Conservation (phyloP, 495 filamentous ascomycete species). For the Annulohypoxylon nitens region DNA sequence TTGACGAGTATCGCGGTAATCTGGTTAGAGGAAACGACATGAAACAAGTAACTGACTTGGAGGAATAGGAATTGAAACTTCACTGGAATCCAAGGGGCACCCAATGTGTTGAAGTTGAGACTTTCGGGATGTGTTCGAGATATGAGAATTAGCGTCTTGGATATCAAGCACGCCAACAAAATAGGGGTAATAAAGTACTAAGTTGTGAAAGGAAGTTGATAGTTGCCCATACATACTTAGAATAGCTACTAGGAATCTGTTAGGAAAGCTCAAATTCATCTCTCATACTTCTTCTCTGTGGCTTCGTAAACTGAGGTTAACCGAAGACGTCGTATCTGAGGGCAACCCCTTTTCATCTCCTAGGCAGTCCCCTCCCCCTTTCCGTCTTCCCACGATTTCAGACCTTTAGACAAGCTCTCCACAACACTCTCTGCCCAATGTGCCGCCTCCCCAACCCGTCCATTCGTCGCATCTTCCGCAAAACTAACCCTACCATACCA, state of each 20-base stretch:
- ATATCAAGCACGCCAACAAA: neutral
- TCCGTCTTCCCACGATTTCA: slow-evolving; percentile 24
- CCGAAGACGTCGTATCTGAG: neutral
- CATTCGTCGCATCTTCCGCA: slow-evolving; percentile 67
- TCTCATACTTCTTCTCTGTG: neutral
- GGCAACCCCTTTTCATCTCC: neutral
- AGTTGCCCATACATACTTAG: neutral
- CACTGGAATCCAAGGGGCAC: neutral
- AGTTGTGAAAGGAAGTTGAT: neutral
- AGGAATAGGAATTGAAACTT: neutral
- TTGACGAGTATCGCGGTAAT: neutral
- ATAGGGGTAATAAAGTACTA: neutral
- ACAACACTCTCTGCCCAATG: slow-evolving; percentile 56
- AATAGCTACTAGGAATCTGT: neutral
- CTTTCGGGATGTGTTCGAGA: neutral
- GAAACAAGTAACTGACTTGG: neutral
- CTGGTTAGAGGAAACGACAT: neutral
- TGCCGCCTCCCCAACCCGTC: slow-evolving; percentile 48
- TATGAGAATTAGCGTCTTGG: neutral
- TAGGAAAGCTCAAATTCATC: neutral
- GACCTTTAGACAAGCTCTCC: slow-evolving; percentile 49
- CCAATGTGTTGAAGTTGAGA: neutral
- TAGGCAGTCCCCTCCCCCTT: neutral
- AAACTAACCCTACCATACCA: slow-evolving; percentile 70
- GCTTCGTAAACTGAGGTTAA: neutral